Evolutionary conservation across 331 rosid species (phyloP).

Genomic region (Malus hybrid): DNA sequence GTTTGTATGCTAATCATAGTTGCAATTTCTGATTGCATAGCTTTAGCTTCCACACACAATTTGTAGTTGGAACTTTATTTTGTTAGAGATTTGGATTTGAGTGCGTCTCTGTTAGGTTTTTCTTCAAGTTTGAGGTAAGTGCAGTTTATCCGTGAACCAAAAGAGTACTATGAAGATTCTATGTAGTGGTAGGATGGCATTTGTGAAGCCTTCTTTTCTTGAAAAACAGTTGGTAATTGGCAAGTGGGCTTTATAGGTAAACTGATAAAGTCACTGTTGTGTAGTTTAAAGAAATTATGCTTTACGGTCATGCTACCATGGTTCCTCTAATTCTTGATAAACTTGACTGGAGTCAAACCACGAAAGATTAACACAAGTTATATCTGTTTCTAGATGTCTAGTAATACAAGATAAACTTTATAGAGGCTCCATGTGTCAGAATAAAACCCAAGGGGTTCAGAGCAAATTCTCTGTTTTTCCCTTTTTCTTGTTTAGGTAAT

Average conservation of each 20-base stretch:
- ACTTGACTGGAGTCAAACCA: background rate
- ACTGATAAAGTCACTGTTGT: background rate
- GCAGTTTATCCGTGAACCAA: background rate
- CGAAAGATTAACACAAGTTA: background rate
- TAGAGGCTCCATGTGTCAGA: background rate
- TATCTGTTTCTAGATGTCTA: background rate
- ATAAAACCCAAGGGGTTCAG: too few relatives aligned
- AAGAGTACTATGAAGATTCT: background rate
- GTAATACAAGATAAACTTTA: background rate
- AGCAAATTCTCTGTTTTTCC: background rate
- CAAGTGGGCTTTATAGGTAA: background rate
- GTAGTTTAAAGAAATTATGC: background rate
- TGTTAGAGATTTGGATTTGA: background rate
- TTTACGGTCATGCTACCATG: background rate
- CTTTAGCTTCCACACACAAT: background rate
- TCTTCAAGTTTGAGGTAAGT: background rate
- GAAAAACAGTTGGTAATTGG: background rate
- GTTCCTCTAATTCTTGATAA: background rate
- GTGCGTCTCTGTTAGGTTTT: background rate
- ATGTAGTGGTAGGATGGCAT: background rate
- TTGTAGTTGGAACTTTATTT: background rate
- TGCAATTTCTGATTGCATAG: background rate
- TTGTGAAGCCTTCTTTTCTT: background rate
- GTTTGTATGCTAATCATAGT: background rate
- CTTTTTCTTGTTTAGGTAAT: background rate